Conservation (phyloP, 2,329 filamentous ascomycete genomes). For the Trichoderma sp. region DNA sequence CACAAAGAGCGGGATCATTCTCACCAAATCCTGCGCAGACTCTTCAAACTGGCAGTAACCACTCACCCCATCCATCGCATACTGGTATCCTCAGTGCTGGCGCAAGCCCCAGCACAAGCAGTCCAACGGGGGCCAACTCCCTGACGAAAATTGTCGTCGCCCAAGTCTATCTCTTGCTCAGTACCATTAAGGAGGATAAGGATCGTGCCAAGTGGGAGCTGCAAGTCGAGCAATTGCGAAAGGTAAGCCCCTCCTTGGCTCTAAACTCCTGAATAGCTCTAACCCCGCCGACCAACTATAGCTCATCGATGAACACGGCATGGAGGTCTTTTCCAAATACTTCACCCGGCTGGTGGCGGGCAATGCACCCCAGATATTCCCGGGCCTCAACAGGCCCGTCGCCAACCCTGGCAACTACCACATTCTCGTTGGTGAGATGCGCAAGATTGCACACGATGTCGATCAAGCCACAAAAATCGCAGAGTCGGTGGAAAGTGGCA, state of each 20-base stretch:
- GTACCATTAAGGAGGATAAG: slow-evolving; percentile 93
- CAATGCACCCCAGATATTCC: slow-evolving; percentile 91
- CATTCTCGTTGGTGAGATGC: slow-evolving; percentile 79
- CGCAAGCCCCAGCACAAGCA: slow-evolving; percentile 63
- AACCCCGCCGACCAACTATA: slow-evolving; percentile 41
- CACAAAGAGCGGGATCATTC: slow-evolving; percentile 64
- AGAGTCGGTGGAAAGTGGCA: slow-evolving; percentile 85
- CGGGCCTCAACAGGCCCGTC: slow-evolving; percentile 70
- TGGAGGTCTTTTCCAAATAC: slow-evolving; percentile 97
- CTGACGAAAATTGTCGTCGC: slow-evolving; percentile 93
- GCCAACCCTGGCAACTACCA: slow-evolving; percentile 81
- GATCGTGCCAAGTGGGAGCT: slow-evolving; percentile 87
- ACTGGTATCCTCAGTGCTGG: slow-evolving; percentile 59
- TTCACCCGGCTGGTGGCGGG: slow-evolving; percentile 89
- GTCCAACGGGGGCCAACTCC: slow-evolving; percentile 64
- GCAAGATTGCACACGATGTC: slow-evolving; percentile 77
- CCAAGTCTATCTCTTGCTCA: slow-evolving; percentile 91
- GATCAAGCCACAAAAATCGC: slow-evolving; percentile 89
- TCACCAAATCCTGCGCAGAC: slow-evolving; percentile 62
- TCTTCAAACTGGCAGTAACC: slow-evolving; percentile 57
- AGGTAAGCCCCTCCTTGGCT: slow-evolving; percentile 57
- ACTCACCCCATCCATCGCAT: slow-evolving; percentile 61
- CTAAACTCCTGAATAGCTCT: slow-evolving; percentile 25
- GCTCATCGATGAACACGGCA: slow-evolving; percentile 96
- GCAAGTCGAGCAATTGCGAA: slow-evolving; percentile 87